Percentiles rank a stretch among this genome's conserved stretches.
These are phyloP conservation scores for Hyphopichia buzzinii DNA, from an alignment of 1,139 yeast species.

Conservation along the genomic window DNA sequence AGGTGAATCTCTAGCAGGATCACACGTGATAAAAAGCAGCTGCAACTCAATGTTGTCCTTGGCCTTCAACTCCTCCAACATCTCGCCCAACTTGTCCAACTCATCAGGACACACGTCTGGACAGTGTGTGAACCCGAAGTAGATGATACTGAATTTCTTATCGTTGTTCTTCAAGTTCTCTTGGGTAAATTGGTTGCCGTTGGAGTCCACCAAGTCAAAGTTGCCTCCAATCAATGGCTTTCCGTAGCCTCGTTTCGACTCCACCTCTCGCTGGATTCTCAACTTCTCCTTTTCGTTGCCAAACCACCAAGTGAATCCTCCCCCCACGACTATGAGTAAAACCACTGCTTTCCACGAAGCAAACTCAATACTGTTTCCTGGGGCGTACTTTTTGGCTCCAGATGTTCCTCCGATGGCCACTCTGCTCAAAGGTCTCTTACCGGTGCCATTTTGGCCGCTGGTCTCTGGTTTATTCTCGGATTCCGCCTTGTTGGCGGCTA, in stretches of 20 bases:
- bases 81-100: conserved; percentile 81
- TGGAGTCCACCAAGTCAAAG: conserved; percentile 65
- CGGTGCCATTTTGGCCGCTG: conserved; percentile 8
- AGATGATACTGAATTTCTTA: conserved; percentile 68
- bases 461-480: conserved; percentile 2
- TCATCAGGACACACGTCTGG: conserved; percentile 99
- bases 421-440: conserved; percentile 45
- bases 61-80: conserved; percentile 61
- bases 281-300: conserved; percentile 70
- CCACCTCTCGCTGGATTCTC: conserved; percentile 73
- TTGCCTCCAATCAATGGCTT: conserved; percentile 94
- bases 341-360: conserved; percentile 87
- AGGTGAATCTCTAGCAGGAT: conserved; percentile 91
- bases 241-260: conserved; percentile 82
- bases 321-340: conserved; percentile 65
- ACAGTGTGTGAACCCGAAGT: conserved; percentile 95
- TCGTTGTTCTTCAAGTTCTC: conserved; percentile 62
- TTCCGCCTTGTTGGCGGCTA: neutral
- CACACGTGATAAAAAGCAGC: conserved; percentile 92
- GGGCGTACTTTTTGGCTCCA: conserved; percentile 28
- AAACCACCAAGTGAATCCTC: conserved; percentile 67
- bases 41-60: conserved; percentile 62
- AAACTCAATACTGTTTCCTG: conserved; percentile 54
- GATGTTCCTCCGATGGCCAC: conserved; percentile 46
- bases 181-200: conserved; percentile 73